These are phyloP conservation scores for Metarhizium guizhouense DNA, from an alignment of 2,329 filamentous ascomycete genomes.

Conservation along the genomic window DNA sequence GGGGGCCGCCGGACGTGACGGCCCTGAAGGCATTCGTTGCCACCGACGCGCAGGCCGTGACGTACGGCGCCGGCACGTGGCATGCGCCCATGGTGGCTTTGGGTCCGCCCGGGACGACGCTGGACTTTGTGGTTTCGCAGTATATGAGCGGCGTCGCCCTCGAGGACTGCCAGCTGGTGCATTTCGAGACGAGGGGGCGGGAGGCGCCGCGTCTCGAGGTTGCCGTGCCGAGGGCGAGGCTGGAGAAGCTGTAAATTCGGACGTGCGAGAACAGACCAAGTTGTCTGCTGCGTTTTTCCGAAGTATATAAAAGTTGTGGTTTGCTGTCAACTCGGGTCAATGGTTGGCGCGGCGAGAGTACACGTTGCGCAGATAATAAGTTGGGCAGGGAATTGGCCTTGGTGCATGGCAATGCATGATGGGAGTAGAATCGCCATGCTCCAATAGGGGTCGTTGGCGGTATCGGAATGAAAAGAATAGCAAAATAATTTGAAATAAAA, in stretches of 20 bases:
- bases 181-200: conserved; percentile 21
- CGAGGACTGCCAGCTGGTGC: conserved; percentile 85
- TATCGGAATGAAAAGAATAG: no score
- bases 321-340: no score
- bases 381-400: no score
- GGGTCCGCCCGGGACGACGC: conserved; percentile 44
- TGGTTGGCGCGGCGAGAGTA: no score
- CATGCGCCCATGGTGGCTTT: conserved; percentile 94
- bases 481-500: no score
- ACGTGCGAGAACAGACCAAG: neutral
- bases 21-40: conserved; percentile 72
- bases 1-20: conserved; percentile 63
- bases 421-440: no score
- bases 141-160: conserved; percentile 71
- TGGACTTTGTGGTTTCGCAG: conserved; percentile 87
- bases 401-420: no score
- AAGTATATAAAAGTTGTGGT: no score
- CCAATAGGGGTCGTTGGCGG: no score
- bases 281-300: neutral
- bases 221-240: conserved; percentile 16
- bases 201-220: conserved; percentile 33
- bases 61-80: conserved; percentile 86
- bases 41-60: conserved; percentile 71
- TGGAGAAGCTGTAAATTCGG: conserved; percentile 8
- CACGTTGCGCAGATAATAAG: no score